Evolutionary conservation across 352 stramenopile species (phyloP).

Genomic region (Globisporangium takayamanum): DNA sequence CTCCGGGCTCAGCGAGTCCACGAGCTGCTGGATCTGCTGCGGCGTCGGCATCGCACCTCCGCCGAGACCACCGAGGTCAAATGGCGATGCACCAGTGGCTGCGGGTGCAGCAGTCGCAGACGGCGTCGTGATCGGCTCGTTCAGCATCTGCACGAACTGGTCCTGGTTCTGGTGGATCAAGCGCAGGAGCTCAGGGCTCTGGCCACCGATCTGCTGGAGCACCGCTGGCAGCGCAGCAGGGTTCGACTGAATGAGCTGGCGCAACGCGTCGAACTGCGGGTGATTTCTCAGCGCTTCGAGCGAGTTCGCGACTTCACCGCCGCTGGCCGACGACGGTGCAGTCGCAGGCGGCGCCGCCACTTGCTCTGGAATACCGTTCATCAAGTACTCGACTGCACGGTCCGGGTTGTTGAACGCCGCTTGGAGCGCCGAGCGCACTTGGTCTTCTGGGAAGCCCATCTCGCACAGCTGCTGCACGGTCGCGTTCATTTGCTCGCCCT

Average conservation of each 20-base stretch:
- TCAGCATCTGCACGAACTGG: slow-evolving; percentile 85
- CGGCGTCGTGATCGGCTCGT: slow-evolving; percentile 70
- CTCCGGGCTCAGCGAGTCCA: slow-evolving; percentile 69
- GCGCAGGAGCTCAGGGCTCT: slow-evolving; percentile 79
- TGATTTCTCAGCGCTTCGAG: slow-evolving; percentile 80
- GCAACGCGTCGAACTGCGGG: slow-evolving; percentile 77
- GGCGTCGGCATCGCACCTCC: slow-evolving; percentile 58
- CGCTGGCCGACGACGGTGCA: slow-evolving; percentile 15
- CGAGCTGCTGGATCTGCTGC: slow-evolving; percentile 79
- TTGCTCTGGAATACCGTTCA: slow-evolving; percentile 80
- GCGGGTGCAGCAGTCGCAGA: slow-evolving; percentile 22
- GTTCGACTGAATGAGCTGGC: slow-evolving; percentile 82
- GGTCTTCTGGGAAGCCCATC: slow-evolving; percentile 87
- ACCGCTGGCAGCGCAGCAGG: slow-evolving; percentile 67
- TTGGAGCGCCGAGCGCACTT: slow-evolving; percentile 66
- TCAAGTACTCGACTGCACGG: slow-evolving; percentile 84
- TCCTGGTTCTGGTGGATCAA: slow-evolving; percentile 84
- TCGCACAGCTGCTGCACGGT: slow-evolving; percentile 72
- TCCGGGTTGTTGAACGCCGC: slow-evolving; percentile 86
- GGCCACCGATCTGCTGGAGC: slow-evolving; percentile 79
- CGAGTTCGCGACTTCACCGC: slow-evolving; percentile 27
- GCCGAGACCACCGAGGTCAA: slow-evolving; percentile 39
- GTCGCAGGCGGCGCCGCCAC: slow-evolving; percentile 20
- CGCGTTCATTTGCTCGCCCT: slow-evolving; percentile 43
- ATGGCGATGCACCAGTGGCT: slow-evolving; percentile 29